A percentile compares a stretch with the other conserved stretches of the same genome.
These are phyloP conservation scores for Mollisiaceae sp. DNA, from an alignment of 2,329 filamentous ascomycete genomes.

Conservation along the genomic window DNA sequence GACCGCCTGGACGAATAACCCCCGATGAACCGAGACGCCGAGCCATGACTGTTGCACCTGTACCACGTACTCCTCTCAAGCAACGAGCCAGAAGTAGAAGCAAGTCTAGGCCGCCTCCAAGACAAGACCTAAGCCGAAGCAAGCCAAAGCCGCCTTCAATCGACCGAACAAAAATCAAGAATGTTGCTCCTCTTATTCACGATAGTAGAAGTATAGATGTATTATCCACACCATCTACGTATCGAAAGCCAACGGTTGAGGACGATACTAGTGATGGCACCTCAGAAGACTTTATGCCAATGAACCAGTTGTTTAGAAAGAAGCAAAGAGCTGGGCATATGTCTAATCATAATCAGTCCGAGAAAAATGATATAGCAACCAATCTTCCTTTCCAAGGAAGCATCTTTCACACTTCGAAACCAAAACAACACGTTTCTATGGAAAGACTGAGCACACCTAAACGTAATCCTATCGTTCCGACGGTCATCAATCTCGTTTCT, in stretches of 20 bases:
- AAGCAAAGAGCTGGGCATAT: not conserved
- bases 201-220: not conserved
- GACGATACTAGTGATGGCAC: not conserved
- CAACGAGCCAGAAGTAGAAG: not conserved
- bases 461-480: not conserved
- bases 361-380: not conserved
- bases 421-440: not conserved
- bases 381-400: constrained; percentile 6
- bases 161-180: not conserved
- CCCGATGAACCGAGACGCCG: not conserved
- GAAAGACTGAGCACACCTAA: not conserved
- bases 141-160: no score
- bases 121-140: no score
- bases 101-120: not conserved
- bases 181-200: not conserved
- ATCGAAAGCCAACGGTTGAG: not conserved
- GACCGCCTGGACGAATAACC: not conserved
- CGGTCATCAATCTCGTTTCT: not conserved
- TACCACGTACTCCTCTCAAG: not conserved
- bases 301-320: not conserved
- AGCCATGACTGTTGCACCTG: not conserved
- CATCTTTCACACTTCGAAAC: not conserved
- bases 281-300: not conserved
- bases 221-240: not conserved
- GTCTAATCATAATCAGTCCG: not conserved